Evolutionary conservation across 768 basidiomycete species (phyloP), one percentile per base, ranked within the genome.

Genomic region (Tylopilus plumbeoviolaceoides): DNA sequence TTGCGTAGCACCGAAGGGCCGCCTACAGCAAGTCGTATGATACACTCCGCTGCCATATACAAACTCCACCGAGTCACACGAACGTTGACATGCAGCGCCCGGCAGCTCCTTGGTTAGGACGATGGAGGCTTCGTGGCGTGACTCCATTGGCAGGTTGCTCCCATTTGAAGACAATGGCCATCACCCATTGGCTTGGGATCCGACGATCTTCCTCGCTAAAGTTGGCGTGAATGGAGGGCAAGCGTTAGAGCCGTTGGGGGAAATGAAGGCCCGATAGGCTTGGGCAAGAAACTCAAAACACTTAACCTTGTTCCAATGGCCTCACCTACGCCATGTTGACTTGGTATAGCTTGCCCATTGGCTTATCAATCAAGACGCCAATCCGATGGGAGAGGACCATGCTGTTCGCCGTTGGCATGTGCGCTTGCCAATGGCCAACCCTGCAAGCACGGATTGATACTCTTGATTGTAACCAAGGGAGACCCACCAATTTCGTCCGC

Each of bases 331-430:
- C 50, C 59, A 51, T 36, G 44, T 28, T 53, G 44, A 33, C 20
- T 18, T 17, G 31, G 31, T 17, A 47, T 23, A 35, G 18, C 15
- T 31, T 30, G 36, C 28, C 51, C n/a, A 15, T 48, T 53, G 44
- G 23, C 18, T 27, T 10, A n/a, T 7, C 10, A n/a, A 44, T 44
- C 21, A 33, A 31, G 3, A 35, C 36, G 10, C 36, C 52, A 44
- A 49, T 5, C 15, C 21, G 44, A 40, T 39, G 20, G 42, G 28
- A 23, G 7, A 5, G 14, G 30, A n/a, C n/a, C n/a, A n/a, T 51
- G 36, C 53, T 47, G 41, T 53, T 11, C 5, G 7, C 31, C 10
- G n/a, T 53, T 62, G 63, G 63, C 44, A 28, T 33, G 51, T 6
- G 54, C 44, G 30, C 53, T 48, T 52, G 23, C 35, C 44, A 23